These are phyloP conservation scores for Fusarium nanum DNA, from an alignment of 2,329 filamentous ascomycete genomes.

Conservation along the genomic window DNA sequence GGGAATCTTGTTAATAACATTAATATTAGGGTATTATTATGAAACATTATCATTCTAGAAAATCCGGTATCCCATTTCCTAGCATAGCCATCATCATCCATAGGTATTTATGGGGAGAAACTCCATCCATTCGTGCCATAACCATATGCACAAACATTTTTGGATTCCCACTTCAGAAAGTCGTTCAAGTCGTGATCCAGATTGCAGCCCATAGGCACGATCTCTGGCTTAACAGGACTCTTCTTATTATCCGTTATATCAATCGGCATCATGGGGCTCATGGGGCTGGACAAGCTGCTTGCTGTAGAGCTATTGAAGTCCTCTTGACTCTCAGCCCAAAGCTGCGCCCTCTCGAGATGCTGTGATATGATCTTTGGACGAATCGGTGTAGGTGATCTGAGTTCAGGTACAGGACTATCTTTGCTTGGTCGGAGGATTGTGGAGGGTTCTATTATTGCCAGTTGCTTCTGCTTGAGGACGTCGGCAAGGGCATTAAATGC, in stretches of 20 bases:
- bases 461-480: background rate
- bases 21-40: conserved; percentile 6
- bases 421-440: background rate
- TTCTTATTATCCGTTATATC: background rate
- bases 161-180: conserved; percentile 22
- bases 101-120: background rate
- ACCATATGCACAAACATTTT: conserved; percentile 22
- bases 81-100: background rate
- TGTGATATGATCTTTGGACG: conserved; percentile 13
- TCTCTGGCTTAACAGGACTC: background rate
- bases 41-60: background rate
- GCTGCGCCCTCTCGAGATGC: conserved; percentile 10
- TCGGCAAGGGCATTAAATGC: conserved; percentile 18
- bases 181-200: conserved; percentile 20
- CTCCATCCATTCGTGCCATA: conserved; percentile 12
- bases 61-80: background rate
- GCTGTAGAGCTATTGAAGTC: background rate
- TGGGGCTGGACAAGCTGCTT: conserved; percentile 6
- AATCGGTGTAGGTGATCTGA: conserved; percentile 18
- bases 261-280: conserved; percentile 5
- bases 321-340: conserved; percentile 10
- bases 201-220: conserved; percentile 16
- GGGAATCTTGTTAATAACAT: background rate
- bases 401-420: background rate
- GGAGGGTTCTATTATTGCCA: background rate